phyloP scores from a whole-genome alignment of 2,329 filamentous ascomycete species.

The Aureobasidium sp. region DNA sequence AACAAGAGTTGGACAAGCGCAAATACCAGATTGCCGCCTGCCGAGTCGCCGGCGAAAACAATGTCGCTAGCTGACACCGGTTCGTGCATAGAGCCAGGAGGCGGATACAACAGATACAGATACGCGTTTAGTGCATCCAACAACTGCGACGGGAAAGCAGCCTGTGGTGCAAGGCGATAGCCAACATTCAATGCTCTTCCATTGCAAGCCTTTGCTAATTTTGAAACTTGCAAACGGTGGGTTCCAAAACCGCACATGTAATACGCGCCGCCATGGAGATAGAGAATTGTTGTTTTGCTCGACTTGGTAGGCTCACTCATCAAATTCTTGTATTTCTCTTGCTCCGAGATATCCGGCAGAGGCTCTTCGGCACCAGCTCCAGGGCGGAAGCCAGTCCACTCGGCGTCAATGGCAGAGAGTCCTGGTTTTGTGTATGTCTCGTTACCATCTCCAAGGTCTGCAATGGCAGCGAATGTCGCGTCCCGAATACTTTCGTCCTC shows the following conservation, averaged over 20 bases:
- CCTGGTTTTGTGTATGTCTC: slow-evolving; percentile 44
- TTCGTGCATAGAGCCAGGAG: slow-evolving; percentile 58
- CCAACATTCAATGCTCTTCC: slow-evolving; percentile 66
- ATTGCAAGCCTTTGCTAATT: slow-evolving; percentile 58
- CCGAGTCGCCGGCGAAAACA: slow-evolving; percentile 66
- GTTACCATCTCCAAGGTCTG: slow-evolving; percentile 42
- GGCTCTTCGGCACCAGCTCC: slow-evolving; percentile 44
- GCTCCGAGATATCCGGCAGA: slow-evolving; percentile 53
- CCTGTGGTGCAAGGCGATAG: slow-evolving; percentile 68
- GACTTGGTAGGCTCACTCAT: slow-evolving; percentile 55
- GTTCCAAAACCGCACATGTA: slow-evolving; percentile 64
- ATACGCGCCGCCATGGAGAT: slow-evolving; percentile 71
- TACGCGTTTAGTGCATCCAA: slow-evolving; percentile 69
- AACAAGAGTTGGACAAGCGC: slow-evolving; percentile 63
- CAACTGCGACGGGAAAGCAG: slow-evolving; percentile 67
- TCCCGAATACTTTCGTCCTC: slow-evolving; percentile 44
- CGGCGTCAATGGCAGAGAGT: slow-evolving; percentile 55
- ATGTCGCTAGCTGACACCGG: slow-evolving; percentile 60
- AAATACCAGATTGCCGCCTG: slow-evolving; percentile 65
- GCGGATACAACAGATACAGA: slow-evolving; percentile 65
- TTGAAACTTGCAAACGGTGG: slow-evolving; percentile 53
- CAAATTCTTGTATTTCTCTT: slow-evolving; percentile 57
- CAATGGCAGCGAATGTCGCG: slow-evolving; percentile 52
- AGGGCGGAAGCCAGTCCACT: slow-evolving; percentile 68
- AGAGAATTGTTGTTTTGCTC: slow-evolving; percentile 59